Evolutionary conservation across 371 early-diverging fungal species (phyloP).

Genomic region (Mortierella sp.): DNA sequence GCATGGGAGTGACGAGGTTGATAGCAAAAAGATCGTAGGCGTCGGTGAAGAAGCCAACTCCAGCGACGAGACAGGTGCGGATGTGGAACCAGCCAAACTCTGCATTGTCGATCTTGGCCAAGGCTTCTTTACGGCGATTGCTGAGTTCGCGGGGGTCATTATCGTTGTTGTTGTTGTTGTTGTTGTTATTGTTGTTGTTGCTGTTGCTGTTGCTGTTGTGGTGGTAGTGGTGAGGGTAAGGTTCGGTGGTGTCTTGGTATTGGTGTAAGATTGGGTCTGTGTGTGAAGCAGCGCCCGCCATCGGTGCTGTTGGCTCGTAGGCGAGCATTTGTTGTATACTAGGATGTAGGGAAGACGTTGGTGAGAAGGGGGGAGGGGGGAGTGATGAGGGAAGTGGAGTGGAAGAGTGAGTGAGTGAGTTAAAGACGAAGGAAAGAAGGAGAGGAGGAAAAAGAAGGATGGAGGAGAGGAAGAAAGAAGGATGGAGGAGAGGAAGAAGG

Average conservation of each 20-base stretch:
- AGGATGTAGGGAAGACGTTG: not conserved
- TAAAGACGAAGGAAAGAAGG: not conserved
- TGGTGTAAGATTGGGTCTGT: not conserved
- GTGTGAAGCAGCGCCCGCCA: not conserved
- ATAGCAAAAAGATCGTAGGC: conserved; percentile 91
- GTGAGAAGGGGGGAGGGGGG: not conserved
- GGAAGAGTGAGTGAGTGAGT: not conserved
- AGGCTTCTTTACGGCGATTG: conserved; percentile 52
- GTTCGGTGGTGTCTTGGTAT: not conserved
- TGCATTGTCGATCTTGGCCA: conserved; percentile 63
- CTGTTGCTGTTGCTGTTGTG: not conserved
- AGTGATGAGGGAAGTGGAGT: not conserved
- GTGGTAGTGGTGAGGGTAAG: not conserved
- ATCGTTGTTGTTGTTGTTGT: no score
- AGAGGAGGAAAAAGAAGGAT: not conserved
- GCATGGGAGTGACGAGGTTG: conserved; percentile 82
- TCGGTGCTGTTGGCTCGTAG: not conserved
- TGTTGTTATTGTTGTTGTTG: no score
- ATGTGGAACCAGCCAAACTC: conserved; percentile 83
- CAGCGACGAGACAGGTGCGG: conserved; percentile 85
- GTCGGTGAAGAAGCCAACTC: conserved; percentile 91
- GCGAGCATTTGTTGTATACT: not conserved
- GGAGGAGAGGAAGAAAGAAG: not conserved
- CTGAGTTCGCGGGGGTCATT: not conserved
- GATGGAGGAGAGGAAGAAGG: not conserved